Evolutionary conservation across 1,284 basidiomycete species (phyloP), one percentile per base, ranked within the genome.

Genomic region (Ganoderma boninense): DNA sequence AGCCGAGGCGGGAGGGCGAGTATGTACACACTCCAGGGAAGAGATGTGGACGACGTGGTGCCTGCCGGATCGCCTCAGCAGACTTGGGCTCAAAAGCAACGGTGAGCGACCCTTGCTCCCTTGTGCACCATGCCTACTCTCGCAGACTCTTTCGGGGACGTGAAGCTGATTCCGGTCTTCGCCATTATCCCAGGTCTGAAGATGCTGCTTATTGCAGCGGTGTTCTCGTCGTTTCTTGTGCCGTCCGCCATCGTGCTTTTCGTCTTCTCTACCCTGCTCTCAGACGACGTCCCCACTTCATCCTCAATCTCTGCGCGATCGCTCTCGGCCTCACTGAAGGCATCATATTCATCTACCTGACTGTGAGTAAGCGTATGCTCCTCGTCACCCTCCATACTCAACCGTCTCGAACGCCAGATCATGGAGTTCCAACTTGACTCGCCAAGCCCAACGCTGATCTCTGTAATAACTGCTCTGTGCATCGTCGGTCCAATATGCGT

Each of bases 211-310:
- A 71, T 77, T 35, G 72, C 63, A 0, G 43, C 71, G 5, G 67
- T 72, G 10, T 73, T 73, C 62, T 52, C 69, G 10, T 64, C 76
- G 1, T 59, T 72, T 5, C 67, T 76, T 7, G 60, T 78, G 13
- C 68, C 76, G 3, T 66, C 79, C 40, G 64, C 77, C 3, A 44
- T 77, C 32, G 70, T 75, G 2, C 69, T 79, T 2, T 72, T 77
- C 29, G 76, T 77, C 46, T 77, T 77, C 64, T 78, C 79, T 14
- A 76, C 14, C 59, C 67, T 4, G 18, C 60, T 2, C 62, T 75
- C 16, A 62, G 77, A 32, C 66, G 73, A 29, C 73, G 76, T 62
- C 79, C 77, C 20, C 66, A 79, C 4, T 80, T 79, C 66, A 67
- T 79, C 8, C 68, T 76, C 29, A 79, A 79, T 67, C 64, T 77